phyloP scores from a whole-genome alignment of 371 early-diverging fungal species.

The Rhizopus stolonifer region DNA sequence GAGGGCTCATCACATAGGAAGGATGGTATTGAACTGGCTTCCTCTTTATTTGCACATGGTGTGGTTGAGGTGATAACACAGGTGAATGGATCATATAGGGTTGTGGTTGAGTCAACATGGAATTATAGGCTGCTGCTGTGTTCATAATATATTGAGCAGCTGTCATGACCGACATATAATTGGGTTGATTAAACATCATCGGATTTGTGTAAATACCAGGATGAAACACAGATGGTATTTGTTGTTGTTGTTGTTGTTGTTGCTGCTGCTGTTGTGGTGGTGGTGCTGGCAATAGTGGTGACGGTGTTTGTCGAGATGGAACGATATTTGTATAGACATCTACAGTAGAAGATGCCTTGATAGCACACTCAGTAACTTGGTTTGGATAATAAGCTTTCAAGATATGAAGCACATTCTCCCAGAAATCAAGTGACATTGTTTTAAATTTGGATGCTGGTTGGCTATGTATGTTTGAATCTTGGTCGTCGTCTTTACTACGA shows the following conservation, averaged over 20 bases:
- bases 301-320: neutral
- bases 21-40: constrained; percentile 18
- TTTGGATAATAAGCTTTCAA: constrained; percentile 5
- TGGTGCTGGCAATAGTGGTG: neutral
- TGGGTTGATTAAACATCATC: constrained; percentile 5
- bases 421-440: constrained; percentile 18
- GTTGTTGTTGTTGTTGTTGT: neutral
- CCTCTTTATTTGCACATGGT: constrained; percentile 13
- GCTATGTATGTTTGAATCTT: constrained; percentile 5
- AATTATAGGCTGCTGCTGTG: constrained; percentile 11
- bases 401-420: constrained; percentile 13
- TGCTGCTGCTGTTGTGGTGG: neutral
- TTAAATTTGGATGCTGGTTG: constrained; percentile 15
- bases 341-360: constrained; percentile 10
- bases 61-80: constrained; percentile 3
- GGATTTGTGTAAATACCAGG: constrained; percentile 9
- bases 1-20: constrained; percentile 6
- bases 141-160: constrained; percentile 19
- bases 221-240: constrained; percentile 1
- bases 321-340: constrained; percentile 17
- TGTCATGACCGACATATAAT: constrained; percentile 14
- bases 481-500: constrained; percentile 12
- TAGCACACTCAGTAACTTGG: constrained; percentile 14
- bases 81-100: constrained; percentile 1
- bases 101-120: constrained; percentile 9